These are phyloP conservation scores for Stenocarpella maydis DNA, from an alignment of 2,329 filamentous ascomycete species.

Conservation along the genomic window DNA sequence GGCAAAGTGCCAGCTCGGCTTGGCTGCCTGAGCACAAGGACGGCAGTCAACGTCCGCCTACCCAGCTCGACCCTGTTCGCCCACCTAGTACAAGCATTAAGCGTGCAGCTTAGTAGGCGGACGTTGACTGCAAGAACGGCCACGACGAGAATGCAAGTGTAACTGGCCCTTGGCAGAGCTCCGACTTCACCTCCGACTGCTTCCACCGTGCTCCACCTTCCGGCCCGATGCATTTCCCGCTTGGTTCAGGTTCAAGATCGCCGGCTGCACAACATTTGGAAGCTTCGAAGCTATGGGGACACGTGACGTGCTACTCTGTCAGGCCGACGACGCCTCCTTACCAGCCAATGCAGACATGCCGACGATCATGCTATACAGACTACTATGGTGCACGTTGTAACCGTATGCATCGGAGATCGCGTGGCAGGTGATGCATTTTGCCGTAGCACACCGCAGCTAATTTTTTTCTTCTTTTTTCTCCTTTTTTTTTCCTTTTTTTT, in stretches of 20 bases:
- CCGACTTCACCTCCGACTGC: background rate
- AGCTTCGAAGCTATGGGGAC: too few relatives aligned
- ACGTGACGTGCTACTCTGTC: too few relatives aligned
- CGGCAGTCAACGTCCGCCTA: too few relatives aligned
- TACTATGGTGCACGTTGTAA: background rate
- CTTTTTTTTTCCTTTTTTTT: too few relatives aligned
- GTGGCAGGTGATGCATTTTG: background rate
- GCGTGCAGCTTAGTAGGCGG: too few relatives aligned
- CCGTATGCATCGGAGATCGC: background rate
- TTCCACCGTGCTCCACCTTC: background rate
- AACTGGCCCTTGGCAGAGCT: background rate
- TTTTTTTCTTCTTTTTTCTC: too few relatives aligned
- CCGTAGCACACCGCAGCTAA: too few relatives aligned
- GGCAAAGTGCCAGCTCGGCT: background rate
- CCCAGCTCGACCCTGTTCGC: too few relatives aligned
- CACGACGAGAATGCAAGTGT: background rate
- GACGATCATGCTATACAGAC: background rate
- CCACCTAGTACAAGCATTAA: too few relatives aligned
- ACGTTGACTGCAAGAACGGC: too few relatives aligned
- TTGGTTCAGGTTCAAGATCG: background rate
- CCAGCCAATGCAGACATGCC: background rate
- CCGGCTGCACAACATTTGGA: background rate
- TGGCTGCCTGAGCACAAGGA: background rate
- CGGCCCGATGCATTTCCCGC: background rate
- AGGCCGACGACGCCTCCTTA: too few relatives aligned